Evolutionary conservation across 805 yeast species (phyloP).

Genomic region (Yarrowia osloensis): DNA sequence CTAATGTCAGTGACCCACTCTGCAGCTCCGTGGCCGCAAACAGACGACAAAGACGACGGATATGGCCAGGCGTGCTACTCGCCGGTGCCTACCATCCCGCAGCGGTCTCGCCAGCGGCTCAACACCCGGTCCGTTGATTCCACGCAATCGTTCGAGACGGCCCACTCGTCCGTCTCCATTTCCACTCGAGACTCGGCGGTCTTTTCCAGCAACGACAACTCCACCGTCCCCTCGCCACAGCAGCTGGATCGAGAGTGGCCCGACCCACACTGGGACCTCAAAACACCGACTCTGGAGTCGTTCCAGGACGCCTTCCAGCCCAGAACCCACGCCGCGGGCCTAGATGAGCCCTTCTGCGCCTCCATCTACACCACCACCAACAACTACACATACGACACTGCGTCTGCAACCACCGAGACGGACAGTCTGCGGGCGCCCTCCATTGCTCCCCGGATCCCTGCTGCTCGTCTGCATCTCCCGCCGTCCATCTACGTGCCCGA

Average conservation of each 20-base stretch:
- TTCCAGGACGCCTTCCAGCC: conserved; percentile 24
- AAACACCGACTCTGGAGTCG: conserved; percentile 20
- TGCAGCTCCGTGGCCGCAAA: conserved; percentile 17
- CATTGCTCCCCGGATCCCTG: conserved; percentile 7
- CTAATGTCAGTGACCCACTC: conserved; percentile 11
- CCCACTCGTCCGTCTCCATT: background rate
- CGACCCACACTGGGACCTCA: conserved; percentile 22
- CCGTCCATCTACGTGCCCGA: conserved; percentile 4
- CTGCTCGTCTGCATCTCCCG: conserved; percentile 3
- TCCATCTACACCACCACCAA: background rate
- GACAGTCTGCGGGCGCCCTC: conserved; percentile 1
- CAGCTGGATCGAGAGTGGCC: conserved; percentile 26
- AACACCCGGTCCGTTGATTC: conserved; percentile 6
- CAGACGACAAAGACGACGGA: conserved; percentile 25
- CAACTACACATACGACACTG: conserved; percentile 7
- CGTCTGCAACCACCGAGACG: conserved; percentile 20
- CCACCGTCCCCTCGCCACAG: conserved; percentile 13
- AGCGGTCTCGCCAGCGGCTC: conserved; percentile 20
- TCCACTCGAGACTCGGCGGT: conserved; percentile 10
- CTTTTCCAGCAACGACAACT: conserved; percentile 16
- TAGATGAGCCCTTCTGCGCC: background rate
- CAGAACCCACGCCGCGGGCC: background rate
- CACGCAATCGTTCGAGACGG: conserved; percentile 13
- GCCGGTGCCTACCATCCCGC: conserved; percentile 5
- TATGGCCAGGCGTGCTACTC: background rate